Base-by-base conservation (phyloP, 768 basidiomycete species). In the Myochromella boudieri region DNA sequence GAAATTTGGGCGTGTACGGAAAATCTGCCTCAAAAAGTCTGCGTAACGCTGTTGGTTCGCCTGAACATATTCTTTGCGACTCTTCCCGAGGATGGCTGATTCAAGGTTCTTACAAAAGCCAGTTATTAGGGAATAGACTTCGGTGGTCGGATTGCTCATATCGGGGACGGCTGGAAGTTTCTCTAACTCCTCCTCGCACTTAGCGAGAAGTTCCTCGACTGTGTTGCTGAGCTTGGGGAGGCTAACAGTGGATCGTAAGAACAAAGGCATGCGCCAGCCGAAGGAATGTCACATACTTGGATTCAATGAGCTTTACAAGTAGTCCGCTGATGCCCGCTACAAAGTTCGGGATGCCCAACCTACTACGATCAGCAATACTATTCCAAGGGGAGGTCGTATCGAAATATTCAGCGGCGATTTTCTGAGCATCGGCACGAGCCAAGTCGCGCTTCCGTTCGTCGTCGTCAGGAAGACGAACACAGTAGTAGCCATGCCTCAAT, bases 401-500 rank as follows among this genome's bases (percentile, higher is more conserved):
- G 55, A 87, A 86, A 52, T 77, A 85, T 0, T 65, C 47, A 0
- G 58, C 46, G 1, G 75, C 77, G 0, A 63, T 56, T 11, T 43
- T 46, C 38, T 77, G 69, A 4, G 69, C 61, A 15, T 69, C 75
- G 0, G 52, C 38, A 12, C 67, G 67, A 1, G 72, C 61, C 9
- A 75, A 58, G 3, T 60, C 58, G 28, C 58, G 53, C 11, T 56
- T 48, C 0, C 86, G 77, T 46, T 84, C 75, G 1, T 58, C 64
- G 52, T 85, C 86, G 39, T 82, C 76, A 0, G 82, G 81, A 7
- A 84, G 78, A 33, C 81, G 81, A 22, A 85, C 81, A 15, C 81
- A 83, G 44, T 80, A 85, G 48, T 85, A 87, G 6, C 85, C 77
- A 42, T 80, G 80, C 28, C 56, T 70, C 47, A 86, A 63, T 12